Evolutionary conservation across 257 asterid species (phyloP), one percentile per base, ranked within the genome.

Genomic region (Petunia secreta): DNA sequence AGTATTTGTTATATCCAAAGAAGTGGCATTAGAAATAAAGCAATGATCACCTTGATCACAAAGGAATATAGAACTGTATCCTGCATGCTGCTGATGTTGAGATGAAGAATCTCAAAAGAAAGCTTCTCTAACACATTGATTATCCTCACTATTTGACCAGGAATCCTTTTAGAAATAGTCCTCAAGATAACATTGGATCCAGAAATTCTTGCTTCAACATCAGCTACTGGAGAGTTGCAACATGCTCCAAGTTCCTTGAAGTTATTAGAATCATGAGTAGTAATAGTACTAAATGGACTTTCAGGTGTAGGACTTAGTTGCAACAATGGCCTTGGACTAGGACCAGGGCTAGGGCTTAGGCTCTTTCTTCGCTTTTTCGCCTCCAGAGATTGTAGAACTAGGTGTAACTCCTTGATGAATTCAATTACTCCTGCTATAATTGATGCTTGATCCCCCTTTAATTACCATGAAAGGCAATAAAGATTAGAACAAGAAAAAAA

Each of bases 381-480:
- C 88, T 96, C 98, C 77, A 96, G 71, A 44, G 98, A 88, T 81
- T 92, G 92, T 11, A 83, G 80, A 36, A 94, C 91, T 82, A 88
- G 97, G 84, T 96, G 99, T 85, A 96, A 82, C 77, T 96, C 99
- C 89, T 94, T 96, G 85, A 96, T 91, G 94, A 94, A 96, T 38
- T 96, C 99, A 37, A 96, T 82, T 53, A 89, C 99, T 6, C 99
- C 99, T 15, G 97, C 94, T 77, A 96, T 91, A 3, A 96, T 91
- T 13, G 98, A 96, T 25, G 99, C 99, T 90, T 96, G 99, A 84
- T 96, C 99, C 8, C 98, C 94, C 99, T 93, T 80, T 48, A 37
- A 67, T 34, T 74, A 14, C 48, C 25, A 75, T 58, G 60, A 55
- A 48, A 13, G 36, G 36, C 41, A 2, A 53, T 36, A 43, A 36